phyloP scores from a whole-genome alignment of 1,284 basidiomycete genomes.

The Cutaneotrichosporon mucoides region DNA sequence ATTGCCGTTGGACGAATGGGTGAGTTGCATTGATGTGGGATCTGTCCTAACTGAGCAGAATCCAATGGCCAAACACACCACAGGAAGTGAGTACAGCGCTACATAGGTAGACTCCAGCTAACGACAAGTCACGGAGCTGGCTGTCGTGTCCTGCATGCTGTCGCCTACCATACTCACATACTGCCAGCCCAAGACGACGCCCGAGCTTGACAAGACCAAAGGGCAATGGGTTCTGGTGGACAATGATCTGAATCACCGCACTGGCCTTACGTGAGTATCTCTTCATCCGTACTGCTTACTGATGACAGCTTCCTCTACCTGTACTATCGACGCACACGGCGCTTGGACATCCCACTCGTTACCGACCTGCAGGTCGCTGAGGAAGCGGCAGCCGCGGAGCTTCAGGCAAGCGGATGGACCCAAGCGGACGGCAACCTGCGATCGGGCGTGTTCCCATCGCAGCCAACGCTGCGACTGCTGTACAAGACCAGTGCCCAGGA shows the following conservation, averaged over 20 bases:
- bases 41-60: constrained; percentile 28
- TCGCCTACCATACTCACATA: constrained; percentile 56
- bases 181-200: constrained; percentile 66
- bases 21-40: constrained; percentile 34
- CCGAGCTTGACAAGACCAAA: constrained; percentile 67
- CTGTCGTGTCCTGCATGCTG: constrained; percentile 65
- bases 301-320: constrained; percentile 56
- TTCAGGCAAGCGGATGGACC: constrained; percentile 34
- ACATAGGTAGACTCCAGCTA: background rate
- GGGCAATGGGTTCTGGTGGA: constrained; percentile 85
- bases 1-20: constrained; percentile 74
- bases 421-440: constrained; percentile 40
- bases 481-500: constrained; percentile 54
- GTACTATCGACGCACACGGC: constrained; percentile 77
- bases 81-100: constrained; percentile 56
- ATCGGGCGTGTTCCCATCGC: constrained; percentile 47
- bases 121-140: constrained; percentile 64
- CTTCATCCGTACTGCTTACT: background rate
- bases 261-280: background rate
- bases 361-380: constrained; percentile 34
- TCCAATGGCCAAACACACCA: constrained; percentile 72
- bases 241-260: constrained; percentile 65
- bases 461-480: constrained; percentile 63
- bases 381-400: constrained; percentile 29
- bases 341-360: constrained; percentile 50